These are phyloP conservation scores for Microsporum canis DNA, from an alignment of 2,329 filamentous ascomycete genomes.

Conservation along the genomic window DNA sequence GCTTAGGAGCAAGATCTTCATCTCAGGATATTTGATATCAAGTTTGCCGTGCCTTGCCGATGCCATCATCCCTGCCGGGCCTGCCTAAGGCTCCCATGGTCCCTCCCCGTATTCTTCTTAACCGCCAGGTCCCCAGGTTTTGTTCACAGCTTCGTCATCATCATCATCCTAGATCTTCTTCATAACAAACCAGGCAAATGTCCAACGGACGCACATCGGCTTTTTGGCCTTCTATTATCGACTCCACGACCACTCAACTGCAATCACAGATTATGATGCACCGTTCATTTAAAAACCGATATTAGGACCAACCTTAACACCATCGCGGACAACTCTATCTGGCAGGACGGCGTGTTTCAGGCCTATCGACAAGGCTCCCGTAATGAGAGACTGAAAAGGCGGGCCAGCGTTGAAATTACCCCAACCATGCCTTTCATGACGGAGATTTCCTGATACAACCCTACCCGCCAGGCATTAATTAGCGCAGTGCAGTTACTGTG, in stretches of 20 bases:
- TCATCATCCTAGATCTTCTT: too few relatives aligned
- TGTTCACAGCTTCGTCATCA: too few relatives aligned
- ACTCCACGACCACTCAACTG: not conserved
- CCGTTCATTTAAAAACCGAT: not conserved
- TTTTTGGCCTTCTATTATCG: not conserved
- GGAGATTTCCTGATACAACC: not conserved
- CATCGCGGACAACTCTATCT: not conserved
- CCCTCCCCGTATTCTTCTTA: not conserved
- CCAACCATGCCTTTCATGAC: not conserved
- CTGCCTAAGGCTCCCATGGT: not conserved
- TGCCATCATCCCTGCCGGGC: not conserved
- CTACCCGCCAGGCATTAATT: not conserved
- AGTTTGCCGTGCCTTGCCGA: not conserved
- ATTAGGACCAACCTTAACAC: not conserved
- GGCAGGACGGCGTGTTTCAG: not conserved
- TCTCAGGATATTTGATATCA: not conserved
- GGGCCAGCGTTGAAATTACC: not conserved
- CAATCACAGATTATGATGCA: not conserved
- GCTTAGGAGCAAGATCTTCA: not conserved
- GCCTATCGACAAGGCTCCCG: not conserved
- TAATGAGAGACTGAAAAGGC: not conserved
- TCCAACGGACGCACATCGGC: too few relatives aligned
- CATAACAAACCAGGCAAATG: too few relatives aligned
- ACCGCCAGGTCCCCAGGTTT: not conserved
- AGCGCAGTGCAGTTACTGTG: not conserved